Evolutionary conservation across 2,329 filamentous ascomycete species (phyloP), one percentile per base, ranked within the genome.

Genomic region (Dendryphion nanum): DNA sequence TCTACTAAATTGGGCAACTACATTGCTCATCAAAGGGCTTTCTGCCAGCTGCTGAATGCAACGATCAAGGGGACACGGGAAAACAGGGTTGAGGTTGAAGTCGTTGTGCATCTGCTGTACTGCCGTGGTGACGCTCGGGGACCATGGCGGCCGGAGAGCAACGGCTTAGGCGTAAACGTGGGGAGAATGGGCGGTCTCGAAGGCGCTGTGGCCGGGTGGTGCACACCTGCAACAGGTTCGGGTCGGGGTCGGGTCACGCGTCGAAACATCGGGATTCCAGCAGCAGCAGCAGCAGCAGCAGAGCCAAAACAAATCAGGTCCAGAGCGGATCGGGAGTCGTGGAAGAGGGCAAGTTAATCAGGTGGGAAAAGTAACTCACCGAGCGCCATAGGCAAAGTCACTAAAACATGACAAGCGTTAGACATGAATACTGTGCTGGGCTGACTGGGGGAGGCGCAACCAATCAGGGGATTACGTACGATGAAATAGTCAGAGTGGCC

Each of bases 401-500:
- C 64, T 67, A 39, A 18, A 10, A 8, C 35, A 13, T 6, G 6
- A n/a, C 10, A 8, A 15, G 29, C 29, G 16, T 14, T 30, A 30
- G 29, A 4, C n/a, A n/a, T n/a, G n/a, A n/a, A n/a, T n/a, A n/a
- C n/a, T n/a, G n/a, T n/a, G n/a, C n/a, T n/a, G n/a, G 10, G 23
- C 10, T 10, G 23, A 26, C 10, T 26, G 23, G 23, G 23, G 10
- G 23, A 26, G 10, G 23, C 23, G n/a, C 10, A 26, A 26, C 10
- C 23, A 23, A 10, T 29, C 18, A 13, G 12, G 12, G 41, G 32
- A 18, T 43, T 44, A 59, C 78, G 67, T 76, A 89, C 85, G 78
- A 76, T 47, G 83, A 78, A 63, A 97, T 96, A 52, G 83, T 85
- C 49, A 98, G 76, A 35, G 81, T 86, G 37, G 89, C 83, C 74